Base-by-base conservation (phyloP, 768 basidiomycete genomes). In the Dioszegia aurantiaca region DNA sequence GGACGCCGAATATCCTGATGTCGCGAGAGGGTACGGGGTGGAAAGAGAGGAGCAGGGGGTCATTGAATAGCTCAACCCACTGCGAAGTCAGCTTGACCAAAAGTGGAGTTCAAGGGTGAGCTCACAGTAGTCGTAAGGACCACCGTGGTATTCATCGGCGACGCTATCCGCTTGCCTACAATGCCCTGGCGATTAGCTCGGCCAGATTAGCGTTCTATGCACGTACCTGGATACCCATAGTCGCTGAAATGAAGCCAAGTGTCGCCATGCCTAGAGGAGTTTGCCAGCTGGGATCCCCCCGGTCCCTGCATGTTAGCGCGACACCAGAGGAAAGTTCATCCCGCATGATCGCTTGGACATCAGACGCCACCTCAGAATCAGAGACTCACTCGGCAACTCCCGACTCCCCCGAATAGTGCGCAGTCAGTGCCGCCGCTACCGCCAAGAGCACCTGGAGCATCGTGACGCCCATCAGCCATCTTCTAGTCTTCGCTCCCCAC, bases 41-140 rank as follows among this genome's bases (percentile, higher is more conserved):
- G 56, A 71, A 53, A 24, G 80, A 68, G 80, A 91, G 87, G 21
- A 93, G 82, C 45, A 83, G 77, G 0, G 89, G 89, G 73, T 90
- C 88, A 48, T 85, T 85, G 81, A 88, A 82, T 46, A 92, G 83
- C 67, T 92, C 90, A 64, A 89, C 88, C 89, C 89, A 92, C 56
- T 90, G 33, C 47, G 59, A 23, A 36, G 42, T 27, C 33, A 28
- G 42, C 55, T 43, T 12, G 3, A 16, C 3, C 10, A 4, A 9
- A 24, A 9, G 10, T 3, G 27, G 10, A 24, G 14, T 19, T 47
- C 40, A 41, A 36, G 31, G 17, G 37, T 27, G 23, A 24, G 59
- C 70, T 47, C 24, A 68, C 70, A 23, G 70, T 72, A 12, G 72
- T 76, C 16, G 90, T 92, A 10, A 92, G 80, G 42, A 90, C 88